A percentile compares a stretch with the other conserved stretches of the same genome.
phyloP scores from a whole-genome alignment of 345 rosid species.

The Rhodomyrtus tomentosa region DNA sequence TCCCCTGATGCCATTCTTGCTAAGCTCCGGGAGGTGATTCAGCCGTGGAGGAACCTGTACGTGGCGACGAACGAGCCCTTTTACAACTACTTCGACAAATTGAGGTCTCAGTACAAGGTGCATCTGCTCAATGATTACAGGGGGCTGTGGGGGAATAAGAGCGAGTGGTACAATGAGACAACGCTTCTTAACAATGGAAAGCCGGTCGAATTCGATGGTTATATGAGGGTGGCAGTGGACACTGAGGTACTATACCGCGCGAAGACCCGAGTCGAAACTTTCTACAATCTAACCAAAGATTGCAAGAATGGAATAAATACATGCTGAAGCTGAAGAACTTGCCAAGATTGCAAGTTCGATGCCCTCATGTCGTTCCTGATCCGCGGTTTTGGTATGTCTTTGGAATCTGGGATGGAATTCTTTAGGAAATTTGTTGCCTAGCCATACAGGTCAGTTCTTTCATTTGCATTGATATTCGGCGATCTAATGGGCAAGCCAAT shows the following conservation, averaged over 20 bases:
- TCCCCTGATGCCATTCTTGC: constrained; percentile 58
- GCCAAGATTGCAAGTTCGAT: neutral
- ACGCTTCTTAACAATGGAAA: constrained; percentile 45
- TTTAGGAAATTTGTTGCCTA: neutral
- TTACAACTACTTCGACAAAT: constrained; percentile 77
- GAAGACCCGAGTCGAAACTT: constrained; percentile 74
- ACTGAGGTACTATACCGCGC: constrained; percentile 79
- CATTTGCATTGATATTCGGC: neutral
- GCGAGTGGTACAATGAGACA: constrained; percentile 93
- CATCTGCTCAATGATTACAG: constrained; percentile 82
- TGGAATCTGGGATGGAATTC: neutral
- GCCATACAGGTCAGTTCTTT: neutral
- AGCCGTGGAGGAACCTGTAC: constrained; percentile 72
- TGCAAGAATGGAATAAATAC: constrained; percentile 92
- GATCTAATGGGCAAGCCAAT: neutral
- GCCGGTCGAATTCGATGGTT: constrained; percentile 80
- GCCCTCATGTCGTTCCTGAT: neutral
- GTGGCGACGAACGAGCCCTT: constrained; percentile 80
- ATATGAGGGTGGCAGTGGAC: constrained; percentile 95
- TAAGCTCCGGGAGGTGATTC: constrained; percentile 50
- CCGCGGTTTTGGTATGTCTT: neutral
- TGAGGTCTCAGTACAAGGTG: constrained; percentile 80
- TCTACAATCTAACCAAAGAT: constrained; percentile 72
- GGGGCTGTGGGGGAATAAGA: constrained; percentile 61
- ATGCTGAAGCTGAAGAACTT: constrained; percentile 24